phyloP scores from a whole-genome alignment of 495 filamentous ascomycete species.

The Penicillium cataractarum region DNA sequence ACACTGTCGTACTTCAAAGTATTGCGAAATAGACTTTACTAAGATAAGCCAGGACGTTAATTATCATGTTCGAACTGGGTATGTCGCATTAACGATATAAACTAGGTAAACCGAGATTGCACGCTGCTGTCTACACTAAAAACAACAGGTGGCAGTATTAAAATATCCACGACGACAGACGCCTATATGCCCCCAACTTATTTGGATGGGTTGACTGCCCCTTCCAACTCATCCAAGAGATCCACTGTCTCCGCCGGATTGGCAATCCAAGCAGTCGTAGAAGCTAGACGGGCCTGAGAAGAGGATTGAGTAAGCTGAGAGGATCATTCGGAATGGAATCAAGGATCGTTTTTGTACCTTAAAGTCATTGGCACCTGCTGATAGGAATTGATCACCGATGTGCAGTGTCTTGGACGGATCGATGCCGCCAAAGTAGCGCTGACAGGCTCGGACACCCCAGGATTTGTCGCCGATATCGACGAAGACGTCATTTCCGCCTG shows the following conservation, averaged over 20 bases:
- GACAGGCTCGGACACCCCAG: constrained; percentile 89
- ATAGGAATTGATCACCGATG: constrained; percentile 94
- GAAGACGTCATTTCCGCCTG: constrained; percentile 90
- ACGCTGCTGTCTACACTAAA: background rate
- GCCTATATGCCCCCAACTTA: background rate
- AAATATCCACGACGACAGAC: background rate
- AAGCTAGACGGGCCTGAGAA: constrained; percentile 60
- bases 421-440: constrained; percentile 84
- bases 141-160: background rate
- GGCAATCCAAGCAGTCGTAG: constrained; percentile 86
- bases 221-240: constrained; percentile 71
- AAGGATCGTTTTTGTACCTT: constrained; percentile 56
- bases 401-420: constrained; percentile 71
- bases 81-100: background rate
- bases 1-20: background rate
- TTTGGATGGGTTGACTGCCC: constrained; percentile 12
- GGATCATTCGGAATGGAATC: background rate
- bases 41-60: too few relatives aligned
- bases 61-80: background rate
- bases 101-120: background rate
- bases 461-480: constrained; percentile 99
- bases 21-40: too few relatives aligned
- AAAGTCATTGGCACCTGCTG: constrained; percentile 95
- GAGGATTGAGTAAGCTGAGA: background rate
- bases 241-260: constrained; percentile 87